phyloP scores from a whole-genome alignment of 73 alveolate genomes.

The Durusdinium trenchii region DNA sequence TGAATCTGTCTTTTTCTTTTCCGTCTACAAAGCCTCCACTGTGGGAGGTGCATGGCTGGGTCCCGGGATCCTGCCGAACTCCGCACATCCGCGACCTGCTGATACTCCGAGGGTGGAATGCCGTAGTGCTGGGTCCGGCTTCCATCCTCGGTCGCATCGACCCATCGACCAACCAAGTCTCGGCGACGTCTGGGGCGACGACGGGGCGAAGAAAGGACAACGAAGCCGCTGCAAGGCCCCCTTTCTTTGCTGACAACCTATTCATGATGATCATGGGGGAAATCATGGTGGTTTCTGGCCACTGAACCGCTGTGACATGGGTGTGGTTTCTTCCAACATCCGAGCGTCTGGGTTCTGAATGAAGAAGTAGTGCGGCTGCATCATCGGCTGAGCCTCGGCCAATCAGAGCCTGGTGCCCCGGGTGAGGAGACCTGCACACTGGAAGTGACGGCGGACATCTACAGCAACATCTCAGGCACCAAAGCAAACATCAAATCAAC shows the following conservation, averaged over 20 bases:
- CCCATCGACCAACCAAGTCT: not conserved
- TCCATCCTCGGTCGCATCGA: constrained; percentile 35
- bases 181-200: not conserved
- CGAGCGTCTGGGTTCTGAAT: constrained; percentile 70
- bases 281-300: too few relatives aligned
- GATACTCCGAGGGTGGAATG: constrained; percentile 74
- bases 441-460: too few relatives aligned
- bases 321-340: too few relatives aligned
- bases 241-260: too few relatives aligned
- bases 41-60: not conserved
- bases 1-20: not conserved
- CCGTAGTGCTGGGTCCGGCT: constrained; percentile 80
- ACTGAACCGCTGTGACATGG: too few relatives aligned
- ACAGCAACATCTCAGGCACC: too few relatives aligned
- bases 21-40: too few relatives aligned
- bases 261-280: too few relatives aligned
- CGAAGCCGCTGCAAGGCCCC: too few relatives aligned
- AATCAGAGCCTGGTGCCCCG: not conserved
- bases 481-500: too few relatives aligned
- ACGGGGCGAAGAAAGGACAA: too few relatives aligned
- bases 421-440: not conserved
- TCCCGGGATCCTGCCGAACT: not conserved
- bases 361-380: constrained; percentile 65
- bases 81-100: constrained; percentile 18
- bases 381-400: not conserved